Evolutionary conservation across 2,329 filamentous ascomycete species (phyloP).

Genomic region (Sarocladium strictum): DNA sequence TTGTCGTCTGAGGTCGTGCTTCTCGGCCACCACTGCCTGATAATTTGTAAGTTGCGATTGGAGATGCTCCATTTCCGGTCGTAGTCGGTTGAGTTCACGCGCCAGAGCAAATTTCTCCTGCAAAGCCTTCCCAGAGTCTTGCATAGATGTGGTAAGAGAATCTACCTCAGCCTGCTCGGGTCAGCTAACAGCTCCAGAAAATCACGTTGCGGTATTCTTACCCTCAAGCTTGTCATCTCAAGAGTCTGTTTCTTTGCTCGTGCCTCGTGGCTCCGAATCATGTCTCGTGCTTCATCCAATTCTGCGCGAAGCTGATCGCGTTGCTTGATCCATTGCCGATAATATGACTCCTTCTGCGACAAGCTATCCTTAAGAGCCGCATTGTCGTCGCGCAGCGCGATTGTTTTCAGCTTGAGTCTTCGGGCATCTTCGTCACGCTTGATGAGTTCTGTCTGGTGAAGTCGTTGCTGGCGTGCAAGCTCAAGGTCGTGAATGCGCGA

Average conservation of each 20-base stretch:
- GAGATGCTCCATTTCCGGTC: constrained; percentile 51
- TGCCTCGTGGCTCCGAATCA: constrained; percentile 38
- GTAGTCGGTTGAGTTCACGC: constrained; percentile 45
- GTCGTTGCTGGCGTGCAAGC: constrained; percentile 59
- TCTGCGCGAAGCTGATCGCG: constrained; percentile 34
- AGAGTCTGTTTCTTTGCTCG: constrained; percentile 42
- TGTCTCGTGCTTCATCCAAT: constrained; percentile 37
- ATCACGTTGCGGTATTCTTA: constrained; percentile 21
- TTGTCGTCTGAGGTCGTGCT: constrained; percentile 72
- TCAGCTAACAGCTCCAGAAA: neutral
- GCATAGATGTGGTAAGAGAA: constrained; percentile 58
- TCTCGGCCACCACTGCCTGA: constrained; percentile 68
- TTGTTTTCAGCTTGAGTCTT: constrained; percentile 59
- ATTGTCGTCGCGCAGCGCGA: constrained; percentile 72
- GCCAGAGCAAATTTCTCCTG: constrained; percentile 49
- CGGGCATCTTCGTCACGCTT: constrained; percentile 71
- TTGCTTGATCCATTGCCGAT: constrained; percentile 39
- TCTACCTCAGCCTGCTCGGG: constrained; percentile 59
- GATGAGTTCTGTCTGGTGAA: constrained; percentile 61
- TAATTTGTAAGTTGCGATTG: constrained; percentile 51
- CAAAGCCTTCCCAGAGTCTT: constrained; percentile 65
- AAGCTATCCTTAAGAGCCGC: constrained; percentile 60
- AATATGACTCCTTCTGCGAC: constrained; percentile 51
- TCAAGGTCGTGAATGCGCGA: constrained; percentile 54
- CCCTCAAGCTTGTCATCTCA: constrained; percentile 42